phyloP scores from a whole-genome alignment of 768 basidiomycete species.

The Russula sp. region DNA sequence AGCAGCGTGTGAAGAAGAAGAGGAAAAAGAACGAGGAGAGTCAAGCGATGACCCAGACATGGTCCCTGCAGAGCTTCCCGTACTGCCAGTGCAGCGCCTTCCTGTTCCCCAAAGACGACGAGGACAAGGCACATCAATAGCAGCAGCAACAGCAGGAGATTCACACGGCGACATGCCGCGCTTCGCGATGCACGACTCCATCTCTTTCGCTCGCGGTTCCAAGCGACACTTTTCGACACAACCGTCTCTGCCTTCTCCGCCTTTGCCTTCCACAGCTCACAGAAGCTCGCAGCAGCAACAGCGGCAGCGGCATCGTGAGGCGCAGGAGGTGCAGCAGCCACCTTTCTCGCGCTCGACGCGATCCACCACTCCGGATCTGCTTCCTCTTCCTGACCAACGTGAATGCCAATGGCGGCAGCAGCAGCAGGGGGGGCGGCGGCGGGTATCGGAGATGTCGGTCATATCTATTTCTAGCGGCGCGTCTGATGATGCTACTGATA shows the following conservation, averaged over 20 bases:
- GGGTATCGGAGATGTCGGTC: slow-evolving; percentile 20
- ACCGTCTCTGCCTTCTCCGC: not conserved
- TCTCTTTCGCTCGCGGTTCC: not conserved
- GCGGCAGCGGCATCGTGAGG: no score
- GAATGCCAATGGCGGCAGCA: not conserved
- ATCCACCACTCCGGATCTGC: not conserved
- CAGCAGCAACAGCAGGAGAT: not conserved
- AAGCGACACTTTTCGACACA: not conserved
- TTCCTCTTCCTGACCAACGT: not conserved
- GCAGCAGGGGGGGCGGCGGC: no score
- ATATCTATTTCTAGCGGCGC: slow-evolving; percentile 36
- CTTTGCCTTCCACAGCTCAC: not conserved
- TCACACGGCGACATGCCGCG: not conserved
- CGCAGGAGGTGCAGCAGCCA: no score
- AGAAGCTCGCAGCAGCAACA: not conserved
- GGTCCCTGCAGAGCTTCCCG: slow-evolving; percentile 8
- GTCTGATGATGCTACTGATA: slow-evolving; percentile 25
- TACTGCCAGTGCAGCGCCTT: not conserved
- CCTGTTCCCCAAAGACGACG: not conserved
- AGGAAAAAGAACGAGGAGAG: not conserved
- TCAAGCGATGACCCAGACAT: slow-evolving; percentile 7
- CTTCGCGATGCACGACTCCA: not conserved
- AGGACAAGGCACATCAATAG: not conserved
- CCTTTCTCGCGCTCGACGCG: not conserved
- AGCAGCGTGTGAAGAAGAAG: not conserved